phyloP scores from a whole-genome alignment of 2,329 filamentous ascomycete genomes.

The Emydomyces testavorans region DNA sequence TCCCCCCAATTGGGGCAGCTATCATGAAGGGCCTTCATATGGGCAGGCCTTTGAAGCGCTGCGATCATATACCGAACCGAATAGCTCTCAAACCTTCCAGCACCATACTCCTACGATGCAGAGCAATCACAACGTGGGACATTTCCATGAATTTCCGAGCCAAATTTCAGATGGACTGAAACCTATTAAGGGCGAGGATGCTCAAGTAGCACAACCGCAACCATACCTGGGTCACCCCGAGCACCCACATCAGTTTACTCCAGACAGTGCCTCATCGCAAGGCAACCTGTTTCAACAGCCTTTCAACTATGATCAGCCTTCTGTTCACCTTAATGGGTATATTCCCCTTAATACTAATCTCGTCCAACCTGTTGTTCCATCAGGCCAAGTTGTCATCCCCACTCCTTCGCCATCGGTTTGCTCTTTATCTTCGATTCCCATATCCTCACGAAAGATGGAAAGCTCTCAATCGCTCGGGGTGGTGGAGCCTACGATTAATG shows the following conservation, averaged over 20 bases:
- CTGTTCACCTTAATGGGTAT: not conserved
- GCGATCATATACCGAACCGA: not conserved
- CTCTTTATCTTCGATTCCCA: not conserved
- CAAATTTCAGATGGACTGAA: not conserved
- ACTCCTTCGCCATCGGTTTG: conserved; percentile 5
- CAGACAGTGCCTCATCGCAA: conserved; percentile 22
- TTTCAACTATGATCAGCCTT: not conserved
- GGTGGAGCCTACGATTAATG: conserved; percentile 56
- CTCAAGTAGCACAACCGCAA: conserved; percentile 31
- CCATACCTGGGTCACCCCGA: conserved; percentile 27
- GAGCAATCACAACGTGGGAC: not conserved
- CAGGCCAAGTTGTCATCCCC: not conserved
- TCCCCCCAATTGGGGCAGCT: conserved; percentile 50
- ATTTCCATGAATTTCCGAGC: not conserved
- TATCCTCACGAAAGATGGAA: conserved; percentile 29
- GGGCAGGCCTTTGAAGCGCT: not conserved
- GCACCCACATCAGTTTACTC: conserved; percentile 24
- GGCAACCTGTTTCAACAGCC: not conserved
- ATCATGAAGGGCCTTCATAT: not conserved
- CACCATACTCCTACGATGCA: not conserved
- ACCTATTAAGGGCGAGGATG: conserved; percentile 32
- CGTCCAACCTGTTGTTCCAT: not conserved
- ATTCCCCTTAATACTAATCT: conserved; percentile 2
- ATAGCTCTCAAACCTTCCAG: not conserved
- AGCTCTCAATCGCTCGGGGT: conserved; percentile 22